A percentile compares a stretch with the other conserved stretches of the same genome.
Conservation (phyloP, 129 eudicot genomes). For the Mikania micrantha region DNA sequence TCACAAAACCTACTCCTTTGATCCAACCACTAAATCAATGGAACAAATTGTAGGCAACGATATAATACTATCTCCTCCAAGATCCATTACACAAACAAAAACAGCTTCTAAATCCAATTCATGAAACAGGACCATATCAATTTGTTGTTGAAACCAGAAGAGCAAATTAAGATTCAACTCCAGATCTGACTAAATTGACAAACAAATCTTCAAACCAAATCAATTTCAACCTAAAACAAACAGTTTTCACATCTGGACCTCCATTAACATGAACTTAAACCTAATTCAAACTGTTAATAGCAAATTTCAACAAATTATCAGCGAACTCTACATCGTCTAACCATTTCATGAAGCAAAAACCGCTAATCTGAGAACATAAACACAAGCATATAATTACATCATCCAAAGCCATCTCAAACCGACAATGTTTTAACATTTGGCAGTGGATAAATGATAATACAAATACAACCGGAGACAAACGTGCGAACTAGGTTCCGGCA, state of each 20-base stretch:
- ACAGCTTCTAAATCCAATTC: neutral
- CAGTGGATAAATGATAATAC: no score
- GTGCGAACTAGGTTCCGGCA: neutral
- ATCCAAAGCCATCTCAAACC: no score
- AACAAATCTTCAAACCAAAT: neutral
- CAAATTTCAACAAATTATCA: neutral
- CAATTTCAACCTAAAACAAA: conserved; percentile 11
- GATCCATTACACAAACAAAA: neutral
- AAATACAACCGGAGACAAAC: no score
- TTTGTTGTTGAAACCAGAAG: neutral
- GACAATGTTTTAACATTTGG: no score
- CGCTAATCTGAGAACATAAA: neutral
- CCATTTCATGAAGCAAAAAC: neutral
- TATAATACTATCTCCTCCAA: neutral
- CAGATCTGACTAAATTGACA: conserved; percentile 14
- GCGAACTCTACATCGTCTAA: neutral
- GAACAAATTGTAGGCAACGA: neutral
- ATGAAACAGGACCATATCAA: neutral
- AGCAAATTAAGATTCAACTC: conserved; percentile 1
- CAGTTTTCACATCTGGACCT: neutral
- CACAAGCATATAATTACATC: neutral
- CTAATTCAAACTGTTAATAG: neutral
- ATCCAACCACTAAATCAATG: neutral
- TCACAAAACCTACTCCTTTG: neutral
- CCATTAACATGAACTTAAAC: conserved; percentile 2